Evolutionary conservation across 331 rosid genomes (phyloP).

Genomic region (Quercus lobata): DNA sequence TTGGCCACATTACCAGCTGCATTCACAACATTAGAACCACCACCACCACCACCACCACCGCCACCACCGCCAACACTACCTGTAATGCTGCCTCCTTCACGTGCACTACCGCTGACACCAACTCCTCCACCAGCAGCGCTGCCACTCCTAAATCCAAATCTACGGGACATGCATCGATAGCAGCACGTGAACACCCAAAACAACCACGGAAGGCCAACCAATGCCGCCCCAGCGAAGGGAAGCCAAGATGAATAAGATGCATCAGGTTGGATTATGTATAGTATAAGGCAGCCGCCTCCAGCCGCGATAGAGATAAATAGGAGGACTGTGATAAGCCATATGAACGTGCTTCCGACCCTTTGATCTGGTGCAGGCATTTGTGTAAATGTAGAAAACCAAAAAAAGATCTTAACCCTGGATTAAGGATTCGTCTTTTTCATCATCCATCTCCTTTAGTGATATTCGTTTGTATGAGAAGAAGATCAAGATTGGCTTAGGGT

Average conservation of each 20-base stretch:
- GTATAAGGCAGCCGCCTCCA: conserved; percentile 64
- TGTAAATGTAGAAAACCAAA: conserved; percentile 4
- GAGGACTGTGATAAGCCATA: conserved; percentile 46
- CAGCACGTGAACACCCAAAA: conserved; percentile 69
- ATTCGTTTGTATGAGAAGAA: not conserved
- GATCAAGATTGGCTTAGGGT: conserved; percentile 3
- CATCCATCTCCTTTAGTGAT: conserved; percentile 26
- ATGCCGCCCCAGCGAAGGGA: conserved; percentile 42
- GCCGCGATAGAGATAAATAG: conserved; percentile 37
- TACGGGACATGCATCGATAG: conserved; percentile 54
- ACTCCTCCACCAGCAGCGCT: not conserved
- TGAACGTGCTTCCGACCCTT: conserved; percentile 45
- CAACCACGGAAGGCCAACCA: conserved; percentile 83
- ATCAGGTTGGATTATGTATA: conserved; percentile 50
- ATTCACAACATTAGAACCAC: not conserved
- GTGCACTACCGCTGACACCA: not conserved
- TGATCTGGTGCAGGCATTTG: conserved; percentile 52
- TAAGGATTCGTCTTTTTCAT: conserved; percentile 25
- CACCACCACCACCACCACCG: not conserved
- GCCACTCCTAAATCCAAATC: conserved; percentile 35
- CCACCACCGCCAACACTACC: not conserved
- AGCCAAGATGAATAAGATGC: conserved; percentile 40
- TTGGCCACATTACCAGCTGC: not conserved
- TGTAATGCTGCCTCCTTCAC: not conserved
- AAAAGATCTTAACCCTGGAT: conserved; percentile 17